phyloP scores from a whole-genome alignment of 1,284 basidiomycete genomes.

The Meripilus lineatus region DNA sequence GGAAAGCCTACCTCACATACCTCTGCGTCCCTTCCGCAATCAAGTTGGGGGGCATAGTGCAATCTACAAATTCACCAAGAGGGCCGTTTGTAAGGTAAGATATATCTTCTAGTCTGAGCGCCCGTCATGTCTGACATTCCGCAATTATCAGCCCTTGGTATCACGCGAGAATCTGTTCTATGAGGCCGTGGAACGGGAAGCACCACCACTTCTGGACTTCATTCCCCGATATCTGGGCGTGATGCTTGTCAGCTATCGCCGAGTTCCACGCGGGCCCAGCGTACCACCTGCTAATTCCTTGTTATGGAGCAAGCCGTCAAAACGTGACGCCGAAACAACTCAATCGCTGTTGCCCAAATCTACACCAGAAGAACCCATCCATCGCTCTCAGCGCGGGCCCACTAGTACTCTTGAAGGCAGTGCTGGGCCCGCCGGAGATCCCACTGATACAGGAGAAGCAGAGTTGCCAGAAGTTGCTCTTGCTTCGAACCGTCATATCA shows the following conservation, averaged over 20 bases:
- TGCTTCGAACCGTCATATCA: slow-evolving; percentile 91
- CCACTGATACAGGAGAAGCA: slow-evolving; percentile 54
- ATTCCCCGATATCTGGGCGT: slow-evolving; percentile 97
- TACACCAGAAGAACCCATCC: slow-evolving; percentile 25
- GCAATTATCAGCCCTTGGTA: slow-evolving; percentile 73
- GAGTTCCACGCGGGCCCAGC: slow-evolving; percentile 42
- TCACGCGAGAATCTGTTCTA: slow-evolving; percentile 98
- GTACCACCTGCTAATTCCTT: slow-evolving; percentile 5
- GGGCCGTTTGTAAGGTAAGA: slow-evolving; percentile 95
- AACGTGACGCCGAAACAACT: slow-evolving; percentile 9
- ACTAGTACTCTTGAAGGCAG: neutral
- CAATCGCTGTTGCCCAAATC: slow-evolving; percentile 26
- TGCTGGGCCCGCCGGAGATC: slow-evolving; percentile 25
- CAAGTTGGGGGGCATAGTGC: slow-evolving; percentile 97
- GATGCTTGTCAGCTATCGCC: slow-evolving; percentile 94
- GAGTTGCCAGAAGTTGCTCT: slow-evolving; percentile 89
- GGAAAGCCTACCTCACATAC: slow-evolving; percentile 81
- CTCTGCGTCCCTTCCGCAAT: slow-evolving; percentile 93
- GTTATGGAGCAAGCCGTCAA: neutral
- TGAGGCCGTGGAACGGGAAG: slow-evolving; percentile 91
- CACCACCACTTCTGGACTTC: slow-evolving; percentile 86
- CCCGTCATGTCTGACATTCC: slow-evolving; percentile 3
- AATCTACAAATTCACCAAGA: slow-evolving; percentile 97
- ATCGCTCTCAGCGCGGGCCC: slow-evolving; percentile 3
- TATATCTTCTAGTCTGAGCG: neutral